Percentiles rank a stretch among this genome's conserved stretches.
These are phyloP conservation scores for Mortierella sp. DNA, from an alignment of 371 early-diverging fungal genomes.

Conservation along the genomic window DNA sequence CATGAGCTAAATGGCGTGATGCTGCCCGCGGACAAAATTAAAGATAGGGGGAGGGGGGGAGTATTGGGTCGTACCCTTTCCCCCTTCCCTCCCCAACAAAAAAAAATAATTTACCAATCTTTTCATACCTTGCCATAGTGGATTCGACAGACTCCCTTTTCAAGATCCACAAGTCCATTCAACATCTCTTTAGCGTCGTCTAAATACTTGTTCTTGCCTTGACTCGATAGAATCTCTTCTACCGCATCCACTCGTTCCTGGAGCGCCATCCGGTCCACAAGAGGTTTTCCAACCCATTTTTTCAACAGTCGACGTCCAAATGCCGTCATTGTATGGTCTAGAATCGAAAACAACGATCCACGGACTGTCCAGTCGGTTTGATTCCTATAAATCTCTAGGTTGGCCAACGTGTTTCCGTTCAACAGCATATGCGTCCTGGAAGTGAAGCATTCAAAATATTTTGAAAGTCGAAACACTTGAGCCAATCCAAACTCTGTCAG, in stretches of 20 bases:
- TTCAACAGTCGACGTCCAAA: constrained; percentile 83
- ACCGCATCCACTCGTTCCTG: constrained; percentile 76
- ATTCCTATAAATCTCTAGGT: constrained; percentile 81
- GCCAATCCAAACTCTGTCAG: constrained; percentile 72
- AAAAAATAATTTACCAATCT: neutral
- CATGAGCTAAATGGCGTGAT: too few species aligned
- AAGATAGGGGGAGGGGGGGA: too few species aligned
- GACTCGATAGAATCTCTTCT: constrained; percentile 64
- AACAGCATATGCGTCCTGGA: constrained; percentile 77
- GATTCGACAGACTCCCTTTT: constrained; percentile 79
- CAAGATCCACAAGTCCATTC: constrained; percentile 73
- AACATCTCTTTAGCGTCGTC: constrained; percentile 43
- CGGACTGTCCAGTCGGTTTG: constrained; percentile 60
- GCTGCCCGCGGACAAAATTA: too few species aligned
- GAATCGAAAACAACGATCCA: constrained; percentile 70
- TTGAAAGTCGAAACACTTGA: constrained; percentile 63
- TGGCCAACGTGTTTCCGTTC: constrained; percentile 77
- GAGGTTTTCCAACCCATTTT: constrained; percentile 85
- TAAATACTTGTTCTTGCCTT: constrained; percentile 40
- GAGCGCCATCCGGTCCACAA: constrained; percentile 65
- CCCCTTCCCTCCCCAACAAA: neutral
- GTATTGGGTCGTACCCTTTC: too few species aligned
- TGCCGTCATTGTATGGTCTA: constrained; percentile 76
- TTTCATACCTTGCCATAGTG: constrained; percentile 69
- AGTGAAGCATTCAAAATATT: constrained; percentile 74